Evolutionary conservation across 2,329 filamentous ascomycete genomes (phyloP), one percentile per base, ranked within the genome.

Genomic region (Pyrenophora tritici-repentis): DNA sequence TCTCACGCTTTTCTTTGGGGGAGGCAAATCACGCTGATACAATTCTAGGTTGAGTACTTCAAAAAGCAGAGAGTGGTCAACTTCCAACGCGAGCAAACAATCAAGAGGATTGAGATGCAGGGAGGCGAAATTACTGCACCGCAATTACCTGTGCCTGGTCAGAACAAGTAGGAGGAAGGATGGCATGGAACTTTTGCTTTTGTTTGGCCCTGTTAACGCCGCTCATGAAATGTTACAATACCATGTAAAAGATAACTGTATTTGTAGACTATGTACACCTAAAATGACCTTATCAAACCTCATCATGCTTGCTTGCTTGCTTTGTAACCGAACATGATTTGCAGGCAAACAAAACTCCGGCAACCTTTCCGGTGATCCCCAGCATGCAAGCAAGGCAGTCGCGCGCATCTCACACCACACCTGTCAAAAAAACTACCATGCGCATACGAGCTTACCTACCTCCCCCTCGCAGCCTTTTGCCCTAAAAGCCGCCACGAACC

Each of bases 1-100:
- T 35, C 10, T 35, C 6, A n/a, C n/a, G n/a, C 7, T 7, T 9
- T 24, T 6, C 6, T 24, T 5, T 18, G 18, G 18, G 3, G 6
- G 22, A n/a, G 12, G 9, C 14, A n/a, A 35, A 48, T 34, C 18
- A 42, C n/a, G 53, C 61, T 61, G 35, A 62, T 40, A 42, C 22
- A 13, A 18, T 14, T 45, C 39, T 64, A 94, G 90, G 89, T 97
- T 55, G 91, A 91, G 76, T 97, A 99, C 76, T 99, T 99, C 78
- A 97, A 97, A 80, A 92, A 97, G 76, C 89, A 91, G 77, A 83
- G 94, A 66, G 90, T 97, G 31, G 93, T 95, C 76, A 94, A 99
- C 64, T 83, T 89, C 68, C 89, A 96, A 65, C 91, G 93, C 75
- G 87, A 89, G 68, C 81, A 86, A 75, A 88, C 90, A 18, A 72